Evolutionary conservation across 2,329 filamentous ascomycete species (phyloP), one percentile per base, ranked within the genome.

Genomic region (Aspergillus ochraceus): DNA sequence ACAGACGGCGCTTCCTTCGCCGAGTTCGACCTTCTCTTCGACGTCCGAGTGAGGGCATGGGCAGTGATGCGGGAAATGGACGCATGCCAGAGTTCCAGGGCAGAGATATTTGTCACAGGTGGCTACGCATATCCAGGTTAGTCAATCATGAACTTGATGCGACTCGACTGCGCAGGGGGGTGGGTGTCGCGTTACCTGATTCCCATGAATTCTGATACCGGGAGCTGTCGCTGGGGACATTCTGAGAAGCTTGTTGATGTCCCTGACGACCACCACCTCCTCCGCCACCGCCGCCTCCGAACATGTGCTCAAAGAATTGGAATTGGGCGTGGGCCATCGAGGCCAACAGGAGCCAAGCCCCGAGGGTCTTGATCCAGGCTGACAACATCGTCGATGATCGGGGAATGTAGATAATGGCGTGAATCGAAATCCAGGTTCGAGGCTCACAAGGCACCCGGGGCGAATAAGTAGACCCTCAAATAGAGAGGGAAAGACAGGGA

Each of bases 271-370:
- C 82, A 12, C 54, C 58, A 5, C 60, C 60, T 66, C 86, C 86
- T 68, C 87, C 84, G 76, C 30, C 30, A 22, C 54, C 58, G 12
- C 60, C 60, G 66, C 86, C 86, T 68, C 87, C 84, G 76, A 99
- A 98, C 91, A 98, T 97, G 70, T 98, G 92, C 75, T 97, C 93
- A 79, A 98, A 99, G 85, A 99, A 97, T 73, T 91, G 90, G 76
- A 98, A 98, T 78, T 98, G 94, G 11, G 91, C 91, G 59, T 84
- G 80, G 4, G 83, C 87, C 17, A 80, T 69, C 32, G 86, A 77
- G 62, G 85, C 78, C 60, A 91, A 72, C 29, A 92, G 75, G 53
- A 90, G 79, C 17, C 92, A 73, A 58, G 72, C 70, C 63, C 73
- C 73, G 4, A 79, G 64, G 51, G 67, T 57, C 30, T 65, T 66